Evolutionary conservation across 169 alveolate genomes (phyloP).

Genomic region (Eimeria zaria): DNA sequence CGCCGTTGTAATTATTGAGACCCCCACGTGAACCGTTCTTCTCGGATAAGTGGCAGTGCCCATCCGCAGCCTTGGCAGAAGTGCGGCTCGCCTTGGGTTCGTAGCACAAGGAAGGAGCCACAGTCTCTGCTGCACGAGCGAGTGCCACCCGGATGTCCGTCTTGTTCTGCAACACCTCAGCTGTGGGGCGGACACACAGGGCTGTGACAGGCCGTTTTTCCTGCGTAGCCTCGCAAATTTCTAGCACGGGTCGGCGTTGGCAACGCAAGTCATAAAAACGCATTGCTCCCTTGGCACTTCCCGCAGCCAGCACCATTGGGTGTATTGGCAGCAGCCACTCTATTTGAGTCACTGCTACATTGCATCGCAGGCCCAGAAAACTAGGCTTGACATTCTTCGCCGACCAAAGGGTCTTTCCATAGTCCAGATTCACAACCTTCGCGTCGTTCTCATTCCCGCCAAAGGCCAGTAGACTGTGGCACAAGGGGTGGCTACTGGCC

Average conservation of each 20-base stretch:
- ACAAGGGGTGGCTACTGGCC: slow-evolving; percentile 75
- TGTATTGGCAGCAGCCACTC: slow-evolving; percentile 80
- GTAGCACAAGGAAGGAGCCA: slow-evolving; percentile 4
- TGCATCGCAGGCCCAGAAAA: slow-evolving; percentile 69
- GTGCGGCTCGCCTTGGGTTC: not conserved
- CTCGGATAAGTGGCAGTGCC: not conserved
- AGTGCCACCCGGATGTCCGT: slow-evolving; percentile 51
- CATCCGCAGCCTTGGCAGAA: not conserved
- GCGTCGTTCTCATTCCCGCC: slow-evolving; percentile 79
- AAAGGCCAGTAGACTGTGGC: slow-evolving; percentile 73
- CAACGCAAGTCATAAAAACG: slow-evolving; percentile 82
- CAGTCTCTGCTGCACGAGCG: slow-evolving; percentile 41
- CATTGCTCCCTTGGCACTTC: slow-evolving; percentile 77
- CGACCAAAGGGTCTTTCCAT: slow-evolving; percentile 54
- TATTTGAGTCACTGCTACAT: slow-evolving; percentile 47
- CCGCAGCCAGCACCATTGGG: slow-evolving; percentile 82
- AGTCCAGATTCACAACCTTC: slow-evolving; percentile 70
- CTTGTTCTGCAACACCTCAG: slow-evolving; percentile 36
- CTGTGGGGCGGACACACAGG: slow-evolving; percentile 61
- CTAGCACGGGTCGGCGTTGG: slow-evolving; percentile 82
- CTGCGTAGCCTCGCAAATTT: slow-evolving; percentile 52
- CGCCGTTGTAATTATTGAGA: not conserved
- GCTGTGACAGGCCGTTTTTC: slow-evolving; percentile 63
- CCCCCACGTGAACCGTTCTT: not conserved
- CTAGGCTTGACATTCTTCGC: slow-evolving; percentile 82